Conservation (phyloP, 139 green algal species). For the Chlamydomonas incerta region DNA sequence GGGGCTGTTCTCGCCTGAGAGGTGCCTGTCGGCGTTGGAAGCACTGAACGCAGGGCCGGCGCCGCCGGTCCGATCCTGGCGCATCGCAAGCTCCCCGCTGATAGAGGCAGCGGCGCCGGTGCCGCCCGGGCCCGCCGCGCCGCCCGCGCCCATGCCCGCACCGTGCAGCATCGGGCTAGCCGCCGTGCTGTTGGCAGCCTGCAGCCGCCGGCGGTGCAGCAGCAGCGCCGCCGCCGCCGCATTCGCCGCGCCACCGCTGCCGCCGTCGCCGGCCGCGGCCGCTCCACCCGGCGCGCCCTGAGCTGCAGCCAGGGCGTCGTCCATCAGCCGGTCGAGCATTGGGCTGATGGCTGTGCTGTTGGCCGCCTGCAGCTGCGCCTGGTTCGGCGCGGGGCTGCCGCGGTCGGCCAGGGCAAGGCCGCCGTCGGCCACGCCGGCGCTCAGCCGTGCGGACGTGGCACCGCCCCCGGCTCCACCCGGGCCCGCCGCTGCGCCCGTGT, state of each 20-base stretch:
- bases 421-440: no score
- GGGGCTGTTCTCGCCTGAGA: not conserved
- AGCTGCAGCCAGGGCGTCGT: no score
- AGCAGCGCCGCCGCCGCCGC: no score
- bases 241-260: no score
- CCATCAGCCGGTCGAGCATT: not conserved
- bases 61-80: not conserved
- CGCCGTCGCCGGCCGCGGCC: no score
- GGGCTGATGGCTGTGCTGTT: constrained; percentile 34
- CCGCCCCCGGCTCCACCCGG: not conserved
- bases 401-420: not conserved
- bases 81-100: not conserved
- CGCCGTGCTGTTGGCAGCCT: no score
- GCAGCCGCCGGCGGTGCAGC: no score
- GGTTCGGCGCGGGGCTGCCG: constrained; percentile 4
- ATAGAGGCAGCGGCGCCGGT: not conserved
- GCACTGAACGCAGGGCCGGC: constrained; percentile 29
- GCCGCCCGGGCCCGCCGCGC: not conserved
- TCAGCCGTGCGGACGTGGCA: not conserved
- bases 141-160: no score
- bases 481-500: no score
- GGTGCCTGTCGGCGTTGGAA: constrained; percentile 10
- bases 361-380: constrained; percentile 22
- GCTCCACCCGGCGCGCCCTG: no score
- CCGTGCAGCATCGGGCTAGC: no score